A percentile compares a stretch with the other conserved stretches of the same genome.
Evolutionary conservation across 768 basidiomycete genomes (phyloP).

Genomic region (Mycena pura): DNA sequence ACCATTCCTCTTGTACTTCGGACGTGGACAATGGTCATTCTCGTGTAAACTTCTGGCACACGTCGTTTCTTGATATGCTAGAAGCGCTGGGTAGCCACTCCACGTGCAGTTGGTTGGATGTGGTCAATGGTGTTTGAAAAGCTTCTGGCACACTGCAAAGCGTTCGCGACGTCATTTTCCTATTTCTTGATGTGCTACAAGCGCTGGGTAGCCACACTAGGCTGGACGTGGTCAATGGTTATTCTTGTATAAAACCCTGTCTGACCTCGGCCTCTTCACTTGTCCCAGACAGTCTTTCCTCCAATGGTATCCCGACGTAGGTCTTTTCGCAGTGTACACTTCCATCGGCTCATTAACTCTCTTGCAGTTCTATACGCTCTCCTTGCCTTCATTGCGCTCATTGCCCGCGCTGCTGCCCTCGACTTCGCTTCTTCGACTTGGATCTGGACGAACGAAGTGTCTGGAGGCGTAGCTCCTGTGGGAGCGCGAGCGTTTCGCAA

Average conservation of each 20-base stretch:
- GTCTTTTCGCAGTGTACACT: not conserved
- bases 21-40: too few species aligned
- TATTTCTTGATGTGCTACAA: not conserved
- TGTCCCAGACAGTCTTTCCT: not conserved
- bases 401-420: constrained; percentile 13
- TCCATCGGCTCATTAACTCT: not conserved
- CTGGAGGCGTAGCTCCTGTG: constrained; percentile 24
- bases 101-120: too few species aligned
- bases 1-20: too few species aligned
- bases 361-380: constrained; percentile 11
- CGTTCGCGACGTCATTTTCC: too few species aligned
- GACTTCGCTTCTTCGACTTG: constrained; percentile 26
- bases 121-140: too few species aligned
- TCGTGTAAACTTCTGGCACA: too few species aligned
- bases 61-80: too few species aligned
- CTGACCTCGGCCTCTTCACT: not conserved
- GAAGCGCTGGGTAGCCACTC: too few species aligned
- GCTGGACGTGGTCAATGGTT: not conserved
- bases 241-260: not conserved
- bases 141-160: too few species aligned
- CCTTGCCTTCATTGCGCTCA: constrained; percentile 16
- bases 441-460: constrained; percentile 39
- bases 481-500: constrained; percentile 40
- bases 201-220: too few species aligned
- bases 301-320: constrained; percentile 11